Percentiles rank a stretch among this genome's conserved stretches.
Evolutionary conservation across 768 basidiomycete species (phyloP).

Genomic region (Panellus pusillus): DNA sequence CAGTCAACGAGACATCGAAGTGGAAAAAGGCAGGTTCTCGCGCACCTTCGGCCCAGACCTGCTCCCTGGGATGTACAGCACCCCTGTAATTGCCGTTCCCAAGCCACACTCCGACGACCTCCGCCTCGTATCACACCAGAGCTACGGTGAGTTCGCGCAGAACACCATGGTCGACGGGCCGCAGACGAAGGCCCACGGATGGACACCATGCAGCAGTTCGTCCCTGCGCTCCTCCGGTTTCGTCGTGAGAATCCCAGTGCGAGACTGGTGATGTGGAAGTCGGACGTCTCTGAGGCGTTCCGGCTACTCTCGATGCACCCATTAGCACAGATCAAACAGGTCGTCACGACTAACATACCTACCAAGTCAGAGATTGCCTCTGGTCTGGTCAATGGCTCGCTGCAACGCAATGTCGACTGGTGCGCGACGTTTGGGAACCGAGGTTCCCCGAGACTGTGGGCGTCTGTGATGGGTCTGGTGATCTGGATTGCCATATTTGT

Average conservation of each 20-base stretch:
- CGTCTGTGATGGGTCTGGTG: conserved; percentile 28
- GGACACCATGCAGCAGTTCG: conserved; percentile 25
- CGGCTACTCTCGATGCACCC: conserved; percentile 23
- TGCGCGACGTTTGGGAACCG: conserved; percentile 25
- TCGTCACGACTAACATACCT: conserved; percentile 17
- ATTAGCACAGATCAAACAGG: conserved; percentile 28
- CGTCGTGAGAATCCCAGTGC: neutral
- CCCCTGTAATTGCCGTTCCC: conserved; percentile 27
- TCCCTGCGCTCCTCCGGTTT: conserved; percentile 22
- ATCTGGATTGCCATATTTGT: conserved; percentile 29
- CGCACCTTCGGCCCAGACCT: conserved; percentile 26
- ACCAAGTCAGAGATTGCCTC: conserved; percentile 2
- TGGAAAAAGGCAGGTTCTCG: conserved; percentile 22
- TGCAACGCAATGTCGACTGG: conserved; percentile 25
- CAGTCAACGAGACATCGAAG: conserved; percentile 21
- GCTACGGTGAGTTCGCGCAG: conserved; percentile 25
- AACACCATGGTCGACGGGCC: conserved; percentile 26
- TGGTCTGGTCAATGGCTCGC: neutral
- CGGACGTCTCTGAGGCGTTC: conserved; percentile 27
- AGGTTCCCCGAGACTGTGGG: conserved; percentile 18
- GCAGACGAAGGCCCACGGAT: conserved; percentile 18
- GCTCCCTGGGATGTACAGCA: conserved; percentile 30
- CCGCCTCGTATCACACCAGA: conserved; percentile 33
- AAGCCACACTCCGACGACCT: conserved; percentile 29
- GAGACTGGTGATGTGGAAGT: conserved; percentile 22